Evolutionary conservation across 73 alveolate species (phyloP), one percentile per base, ranked within the genome.

Genomic region (Loxodes magnus): DNA sequence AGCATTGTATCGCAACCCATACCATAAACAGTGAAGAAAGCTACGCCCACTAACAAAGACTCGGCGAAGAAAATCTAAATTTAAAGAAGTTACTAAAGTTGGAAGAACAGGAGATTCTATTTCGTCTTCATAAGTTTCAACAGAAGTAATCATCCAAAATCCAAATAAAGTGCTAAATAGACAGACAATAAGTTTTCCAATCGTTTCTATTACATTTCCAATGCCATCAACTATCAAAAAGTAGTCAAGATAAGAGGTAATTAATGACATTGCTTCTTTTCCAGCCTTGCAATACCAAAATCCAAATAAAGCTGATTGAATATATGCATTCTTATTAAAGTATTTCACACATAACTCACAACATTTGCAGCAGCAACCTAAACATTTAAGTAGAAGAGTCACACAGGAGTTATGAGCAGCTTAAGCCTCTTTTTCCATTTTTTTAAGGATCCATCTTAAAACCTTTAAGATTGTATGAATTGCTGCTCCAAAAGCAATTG

Each of bases 211-310:
- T 56, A 91, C 56, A 35, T 77, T 77, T 24, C 98, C 98, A 24
- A 91, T 70, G 27, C 83, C 71, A 49, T 81, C 67, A 26, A 86
- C 75, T 15, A 66, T 49, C 24, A 90, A 84, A 69, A 79, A 91
- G 59, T 90, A 65, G 24, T 89, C 96, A 20, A 91, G 83, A 68
- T 87, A 82, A 69, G 82, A 82, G 37, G 84, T 66, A 4, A 84
- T 74, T 51, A 91, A 61, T 3, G 64, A 56, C 66, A 88, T 87
- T 37, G 90, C 96, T 60, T 87, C 86, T 50, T 76, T 77, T 4
- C 96, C 97, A n/a, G 96, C 88, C 24, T 78, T 48, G 67, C 95
- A 67, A 80, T 87, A 91, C 50, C 66, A 71, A 34, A 87, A 88
- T 5, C 96, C 95, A 25, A 91, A 70, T 30, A 91, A 57, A 30